phyloP scores from a whole-genome alignment of 73 alveolate species.

The Paramecium caudatum region DNA sequence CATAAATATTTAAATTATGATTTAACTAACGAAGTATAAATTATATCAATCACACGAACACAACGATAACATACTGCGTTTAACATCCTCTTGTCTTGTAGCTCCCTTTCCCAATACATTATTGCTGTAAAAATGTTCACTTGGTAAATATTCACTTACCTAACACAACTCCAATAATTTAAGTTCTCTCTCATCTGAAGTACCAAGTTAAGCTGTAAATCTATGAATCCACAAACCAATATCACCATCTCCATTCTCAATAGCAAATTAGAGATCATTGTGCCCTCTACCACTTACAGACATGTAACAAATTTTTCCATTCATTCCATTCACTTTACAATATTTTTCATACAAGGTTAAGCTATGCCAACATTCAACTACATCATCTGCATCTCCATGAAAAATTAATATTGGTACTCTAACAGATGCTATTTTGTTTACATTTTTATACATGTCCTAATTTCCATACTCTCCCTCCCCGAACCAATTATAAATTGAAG shows the following conservation, averaged over 20 bases:
- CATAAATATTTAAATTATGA: slow-evolving; percentile 6
- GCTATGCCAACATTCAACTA: neutral
- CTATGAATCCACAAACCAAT: neutral
- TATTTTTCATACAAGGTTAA: neutral
- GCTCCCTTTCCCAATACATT: neutral
- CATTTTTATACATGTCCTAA: slow-evolving; percentile 24
- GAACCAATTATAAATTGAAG: slow-evolving; percentile 50
- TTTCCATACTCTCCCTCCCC: neutral
- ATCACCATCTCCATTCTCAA: neutral
- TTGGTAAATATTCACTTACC: slow-evolving; percentile 12
- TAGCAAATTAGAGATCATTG: slow-evolving; percentile 30
- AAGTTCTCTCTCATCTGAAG: neutral
- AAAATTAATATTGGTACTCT: neutral
- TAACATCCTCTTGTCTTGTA: neutral
- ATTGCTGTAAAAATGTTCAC: neutral
- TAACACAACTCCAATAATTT: neutral
- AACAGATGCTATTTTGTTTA: slow-evolving; percentile 11
- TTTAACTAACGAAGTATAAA: neutral
- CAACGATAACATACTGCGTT: neutral
- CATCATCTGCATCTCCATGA: slow-evolving; percentile 51
- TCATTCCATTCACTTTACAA: neutral
- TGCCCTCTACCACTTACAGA: neutral
- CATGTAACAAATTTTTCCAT: neutral
- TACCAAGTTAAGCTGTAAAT: neutral
- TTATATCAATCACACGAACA: slow-evolving; percentile 40